Evolutionary conservation across 495 filamentous ascomycete genomes (phyloP).

Genomic region (Lepidopterella palustris): DNA sequence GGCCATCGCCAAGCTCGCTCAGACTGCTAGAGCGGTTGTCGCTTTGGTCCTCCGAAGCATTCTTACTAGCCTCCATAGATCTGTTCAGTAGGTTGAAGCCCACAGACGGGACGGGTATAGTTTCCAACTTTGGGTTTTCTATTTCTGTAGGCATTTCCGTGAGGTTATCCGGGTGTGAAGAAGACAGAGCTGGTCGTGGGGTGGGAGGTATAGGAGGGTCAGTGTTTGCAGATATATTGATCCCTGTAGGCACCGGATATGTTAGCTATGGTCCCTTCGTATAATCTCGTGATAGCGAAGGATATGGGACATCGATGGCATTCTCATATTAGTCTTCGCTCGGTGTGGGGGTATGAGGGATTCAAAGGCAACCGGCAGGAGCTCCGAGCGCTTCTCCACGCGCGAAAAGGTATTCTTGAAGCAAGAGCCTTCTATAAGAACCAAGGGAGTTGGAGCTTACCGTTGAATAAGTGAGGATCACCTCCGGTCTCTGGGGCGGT

Average conservation of each 20-base stretch:
- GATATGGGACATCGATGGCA: not conserved
- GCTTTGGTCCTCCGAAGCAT: slow-evolving; percentile 16
- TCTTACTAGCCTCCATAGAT: not conserved
- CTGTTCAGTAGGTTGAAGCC: not conserved
- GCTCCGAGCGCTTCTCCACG: not conserved
- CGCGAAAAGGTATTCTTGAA: not conserved
- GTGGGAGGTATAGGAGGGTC: not conserved
- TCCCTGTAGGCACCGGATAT: not conserved
- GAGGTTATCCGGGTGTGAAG: not conserved
- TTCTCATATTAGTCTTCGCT: not conserved
- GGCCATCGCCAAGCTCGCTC: slow-evolving; percentile 83
- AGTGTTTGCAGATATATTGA: not conserved
- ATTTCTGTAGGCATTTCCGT: not conserved
- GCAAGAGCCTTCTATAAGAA: not conserved
- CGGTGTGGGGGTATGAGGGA: not conserved
- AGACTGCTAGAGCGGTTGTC: slow-evolving; percentile 60
- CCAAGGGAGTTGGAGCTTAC: slow-evolving; percentile 6
- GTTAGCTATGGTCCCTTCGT: not conserved
- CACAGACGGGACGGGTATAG: slow-evolving; percentile 1
- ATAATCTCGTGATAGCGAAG: not conserved
- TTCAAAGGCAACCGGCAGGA: not conserved
- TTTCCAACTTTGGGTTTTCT: not conserved
- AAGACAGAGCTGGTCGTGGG: not conserved
- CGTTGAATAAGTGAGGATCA: slow-evolving; percentile 5
- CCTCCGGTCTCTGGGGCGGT: slow-evolving; percentile 15